These are phyloP conservation scores for Nymphaea colorata DNA, from an alignment of 164 flowering plant genomes.

Conservation along the genomic window DNA sequence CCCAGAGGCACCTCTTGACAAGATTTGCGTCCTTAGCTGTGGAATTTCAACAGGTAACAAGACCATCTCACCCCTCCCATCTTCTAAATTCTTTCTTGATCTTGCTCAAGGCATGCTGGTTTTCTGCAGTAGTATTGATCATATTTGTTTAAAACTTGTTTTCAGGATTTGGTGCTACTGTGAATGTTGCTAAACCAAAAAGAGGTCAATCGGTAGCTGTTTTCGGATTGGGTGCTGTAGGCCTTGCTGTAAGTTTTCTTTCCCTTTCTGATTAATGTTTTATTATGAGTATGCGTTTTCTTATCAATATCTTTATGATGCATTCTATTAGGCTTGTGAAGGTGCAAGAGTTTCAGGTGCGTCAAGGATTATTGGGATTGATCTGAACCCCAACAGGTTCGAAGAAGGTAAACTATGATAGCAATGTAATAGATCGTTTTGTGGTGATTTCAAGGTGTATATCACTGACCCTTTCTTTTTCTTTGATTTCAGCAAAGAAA, in stretches of 20 bases:
- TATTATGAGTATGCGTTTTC: too few relatives aligned
- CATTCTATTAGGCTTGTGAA: constrained; percentile 20
- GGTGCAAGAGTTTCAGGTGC: constrained; percentile 33
- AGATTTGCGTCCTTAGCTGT: constrained; percentile 63
- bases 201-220: constrained; percentile 55
- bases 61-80: not conserved
- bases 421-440: too few relatives aligned
- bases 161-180: constrained; percentile 37
- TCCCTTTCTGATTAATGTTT: not conserved
- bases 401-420: constrained; percentile 13
- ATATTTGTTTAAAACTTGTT: constrained; percentile 8
- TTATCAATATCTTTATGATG: too few relatives aligned
- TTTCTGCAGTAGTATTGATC: not conserved
- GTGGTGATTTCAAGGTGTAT: not conserved
- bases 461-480: not conserved
- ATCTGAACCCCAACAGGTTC: constrained; percentile 21
- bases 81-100: not conserved
- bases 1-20: constrained; percentile 63
- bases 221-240: constrained; percentile 76
- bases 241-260: constrained; percentile 53
- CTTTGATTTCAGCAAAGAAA: constrained; percentile 24
- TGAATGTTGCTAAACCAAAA: constrained; percentile 70
- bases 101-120: too few relatives aligned
- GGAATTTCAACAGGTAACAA: constrained; percentile 56
- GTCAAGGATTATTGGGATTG: constrained; percentile 28